These are phyloP conservation scores for Pseudotulostoma volvatum DNA, from an alignment of 495 filamentous ascomycete genomes.

Conservation along the genomic window DNA sequence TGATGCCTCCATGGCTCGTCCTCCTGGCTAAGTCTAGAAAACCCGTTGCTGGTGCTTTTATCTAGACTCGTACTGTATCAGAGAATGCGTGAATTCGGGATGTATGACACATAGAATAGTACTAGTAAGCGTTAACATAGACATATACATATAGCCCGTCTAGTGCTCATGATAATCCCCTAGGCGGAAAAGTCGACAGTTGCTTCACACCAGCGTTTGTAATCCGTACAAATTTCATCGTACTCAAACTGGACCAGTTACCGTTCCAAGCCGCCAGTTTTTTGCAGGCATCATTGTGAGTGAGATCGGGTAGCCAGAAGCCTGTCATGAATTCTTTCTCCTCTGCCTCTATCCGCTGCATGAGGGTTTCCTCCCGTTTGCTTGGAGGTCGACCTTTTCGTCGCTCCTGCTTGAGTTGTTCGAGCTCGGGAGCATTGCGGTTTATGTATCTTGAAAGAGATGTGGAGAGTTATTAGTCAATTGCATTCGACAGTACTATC, in stretches of 20 bases:
- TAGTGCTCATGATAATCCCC: conserved; percentile 40
- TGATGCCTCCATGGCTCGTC: no score
- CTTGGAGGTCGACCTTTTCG: conserved; percentile 69
- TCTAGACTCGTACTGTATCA: no score
- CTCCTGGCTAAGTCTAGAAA: no score
- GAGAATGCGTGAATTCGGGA: no score
- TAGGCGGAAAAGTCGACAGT: conserved; percentile 51
- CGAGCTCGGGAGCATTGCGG: conserved; percentile 61
- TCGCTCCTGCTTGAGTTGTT: conserved; percentile 53
- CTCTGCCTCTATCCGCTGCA: conserved; percentile 50
- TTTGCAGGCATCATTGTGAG: conserved; percentile 34
- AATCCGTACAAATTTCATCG: conserved; percentile 46
- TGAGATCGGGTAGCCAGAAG: conserved; percentile 57
- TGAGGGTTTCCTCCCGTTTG: conserved; percentile 58
- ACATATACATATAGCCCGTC: no score
- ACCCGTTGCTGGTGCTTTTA: no score
- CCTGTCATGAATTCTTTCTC: conserved; percentile 70
- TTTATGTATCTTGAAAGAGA: conserved; percentile 56
- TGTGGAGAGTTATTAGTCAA: conserved; percentile 1
- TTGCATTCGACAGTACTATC: conserved; percentile 2
- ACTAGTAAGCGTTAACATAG: no score
- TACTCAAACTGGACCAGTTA: conserved; percentile 41
- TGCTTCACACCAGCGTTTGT: conserved; percentile 37
- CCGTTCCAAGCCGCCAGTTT: conserved; percentile 43
- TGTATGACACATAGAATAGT: no score